Base-by-base conservation (phyloP, 2,329 filamentous ascomycete species). In the Calonectria ilicicola region DNA sequence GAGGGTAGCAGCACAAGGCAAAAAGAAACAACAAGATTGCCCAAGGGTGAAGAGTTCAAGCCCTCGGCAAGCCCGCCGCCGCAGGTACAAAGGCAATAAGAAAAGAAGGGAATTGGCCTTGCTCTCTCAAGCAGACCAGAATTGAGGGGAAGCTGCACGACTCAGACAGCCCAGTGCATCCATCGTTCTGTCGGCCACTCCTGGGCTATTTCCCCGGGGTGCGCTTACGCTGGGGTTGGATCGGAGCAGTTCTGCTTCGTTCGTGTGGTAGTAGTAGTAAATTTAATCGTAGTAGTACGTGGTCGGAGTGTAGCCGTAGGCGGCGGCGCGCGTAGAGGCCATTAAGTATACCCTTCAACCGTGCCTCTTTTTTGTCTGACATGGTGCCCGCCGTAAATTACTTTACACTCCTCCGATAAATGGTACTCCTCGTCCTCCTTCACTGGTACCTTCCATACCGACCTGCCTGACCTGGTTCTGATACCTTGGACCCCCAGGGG, bases 271-370 rank as follows among this genome's bases (percentile, higher is more conserved):
- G 53, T 35, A 35, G 32, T 10, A 9, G 32, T 35, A 35, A 35
- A 35, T 35, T 35, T 35, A 35, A 35, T 35, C 10, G 32, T 35
- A 12, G 32, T 23, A 51, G 47, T 15, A 17, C 29, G 29, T 9
- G 29, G 47, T 29, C 26, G 47, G 23, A 51, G 26, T 58, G 51
- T 58, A 58, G 32, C 32, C 21, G 53, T 58, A 32, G 53, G 32
- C 53, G 19, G 26, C n/a, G 53, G 53, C 32, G 32, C n/a, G 32
- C 53, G 53, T 26, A 29, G 14, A 29, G 14, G 58, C 40, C 44
- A 63, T 63, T 63, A 44, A 63, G 58, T 63, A 63, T 63, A 63
- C 40, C 38, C n/a, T 63, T 63, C 44, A 63, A 63, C 58, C 58
- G 58, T 63, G 44, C 58, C 38, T 29, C 23, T 40, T 58, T 10